Base-by-base conservation (phyloP, 768 basidiomycete genomes). In the Boletus huronensis region DNA sequence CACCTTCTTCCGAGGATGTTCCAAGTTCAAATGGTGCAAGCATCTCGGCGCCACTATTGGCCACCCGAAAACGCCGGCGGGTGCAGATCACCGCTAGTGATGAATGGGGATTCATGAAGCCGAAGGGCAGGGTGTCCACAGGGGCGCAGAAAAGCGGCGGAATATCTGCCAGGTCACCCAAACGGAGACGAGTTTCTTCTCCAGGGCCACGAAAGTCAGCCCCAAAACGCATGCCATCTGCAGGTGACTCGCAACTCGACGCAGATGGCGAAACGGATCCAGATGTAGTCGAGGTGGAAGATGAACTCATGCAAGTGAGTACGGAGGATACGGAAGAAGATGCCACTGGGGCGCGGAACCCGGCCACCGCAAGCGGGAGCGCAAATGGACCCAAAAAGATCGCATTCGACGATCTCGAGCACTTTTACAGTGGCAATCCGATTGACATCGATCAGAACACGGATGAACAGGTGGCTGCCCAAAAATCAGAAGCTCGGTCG, bases 211-310 rank as follows among this genome's bases (percentile, higher is more conserved):
- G 61, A 7, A 70, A 55, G 44, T 40, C 58, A 9, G 48, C 58
- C 3, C 29, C 48, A 0, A 58, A 54, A 52, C 67, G 63, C n/a
- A 43, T 52, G 2, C 54, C 64, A 34, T 70, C 70, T 32, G 45
- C 31, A 29, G 61, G 63, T 9, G 61, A 70, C 45, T 70, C 69
- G 19, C 71, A 70, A 38, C 63, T 67, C 17, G 69, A 70, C 16
- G 69, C 70, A 29, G 69, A 71, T 54, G 69, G 72, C 29, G 62
- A 62, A 38, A 62, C 65, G 19, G 71, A 74, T 47, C 64, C 69
- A 25, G 76, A 77, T 46, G 61, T 66, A 16, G 64, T 72, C 28
- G 75, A 75, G 11, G 75, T 78, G 50, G 70, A 68, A 47, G 69
- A 69, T 26, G 65, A 64, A 36, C 64, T 68, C 44, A 67, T 70